phyloP scores from a whole-genome alignment of 345 rosid genomes.

The Euphorbia pulcherrima region DNA sequence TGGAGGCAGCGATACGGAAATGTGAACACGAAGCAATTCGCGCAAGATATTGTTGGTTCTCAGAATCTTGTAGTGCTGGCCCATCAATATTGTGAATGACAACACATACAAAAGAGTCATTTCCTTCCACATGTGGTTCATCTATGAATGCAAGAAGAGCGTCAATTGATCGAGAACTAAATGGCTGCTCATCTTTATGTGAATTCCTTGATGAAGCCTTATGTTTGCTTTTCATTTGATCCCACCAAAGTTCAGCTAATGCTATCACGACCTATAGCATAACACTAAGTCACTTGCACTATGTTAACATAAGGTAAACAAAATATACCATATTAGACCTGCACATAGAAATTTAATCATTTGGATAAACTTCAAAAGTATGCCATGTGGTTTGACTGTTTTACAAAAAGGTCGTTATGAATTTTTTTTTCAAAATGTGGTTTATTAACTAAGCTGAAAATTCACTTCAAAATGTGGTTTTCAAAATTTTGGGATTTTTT shows the following conservation, averaged over 20 bases:
- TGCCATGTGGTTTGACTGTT: too few species aligned
- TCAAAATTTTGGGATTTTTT: too few species aligned
- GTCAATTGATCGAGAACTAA: slow-evolving; percentile 60
- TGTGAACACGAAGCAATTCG: slow-evolving; percentile 72
- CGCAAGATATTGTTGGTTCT: slow-evolving; percentile 73
- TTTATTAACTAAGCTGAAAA: too few species aligned
- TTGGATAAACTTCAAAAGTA: too few species aligned
- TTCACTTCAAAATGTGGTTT: too few species aligned
- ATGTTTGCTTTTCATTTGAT: slow-evolving; percentile 48
- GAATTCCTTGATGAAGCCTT: slow-evolving; percentile 27
- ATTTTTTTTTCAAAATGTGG: too few species aligned
- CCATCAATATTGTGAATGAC: slow-evolving; percentile 88
- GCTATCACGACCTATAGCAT: slow-evolving; percentile 50
- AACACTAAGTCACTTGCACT: neutral
- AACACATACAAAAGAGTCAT: slow-evolving; percentile 55
- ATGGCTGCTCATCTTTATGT: slow-evolving; percentile 51
- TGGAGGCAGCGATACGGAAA: slow-evolving; percentile 73
- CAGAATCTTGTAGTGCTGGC: slow-evolving; percentile 73
- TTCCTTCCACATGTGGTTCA: slow-evolving; percentile 41
- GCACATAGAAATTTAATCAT: too few species aligned
- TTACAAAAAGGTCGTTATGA: too few species aligned
- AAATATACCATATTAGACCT: too few species aligned
- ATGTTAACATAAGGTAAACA: neutral
- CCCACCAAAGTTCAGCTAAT: slow-evolving; percentile 68
- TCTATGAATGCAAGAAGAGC: slow-evolving; percentile 63